Evolutionary conservation across 2,329 filamentous ascomycete species (phyloP).

Genomic region (Aspergillus fumigatiaffinis): DNA sequence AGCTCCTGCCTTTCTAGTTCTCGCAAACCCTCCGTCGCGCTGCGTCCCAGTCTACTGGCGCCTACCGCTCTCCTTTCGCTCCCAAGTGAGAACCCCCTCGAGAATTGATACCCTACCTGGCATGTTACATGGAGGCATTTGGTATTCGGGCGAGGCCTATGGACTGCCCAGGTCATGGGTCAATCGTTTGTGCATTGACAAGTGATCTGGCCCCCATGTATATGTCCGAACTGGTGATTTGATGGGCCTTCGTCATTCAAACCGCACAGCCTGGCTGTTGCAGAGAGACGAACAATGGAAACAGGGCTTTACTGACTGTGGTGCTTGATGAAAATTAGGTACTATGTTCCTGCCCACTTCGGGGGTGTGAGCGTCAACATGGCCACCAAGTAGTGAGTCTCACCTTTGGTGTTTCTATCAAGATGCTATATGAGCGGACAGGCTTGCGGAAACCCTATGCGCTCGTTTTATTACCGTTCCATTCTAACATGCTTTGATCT

Average conservation of each 20-base stretch:
- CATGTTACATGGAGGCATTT: not conserved
- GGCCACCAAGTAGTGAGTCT: constrained; percentile 46
- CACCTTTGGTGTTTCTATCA: not conserved
- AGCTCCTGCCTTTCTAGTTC: constrained; percentile 16
- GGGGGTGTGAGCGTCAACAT: constrained; percentile 46
- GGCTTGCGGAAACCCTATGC: not conserved
- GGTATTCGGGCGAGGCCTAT: not conserved
- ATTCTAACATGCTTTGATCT: constrained; percentile 13
- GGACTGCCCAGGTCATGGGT: not conserved
- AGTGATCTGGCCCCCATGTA: not conserved
- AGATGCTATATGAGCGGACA: not conserved
- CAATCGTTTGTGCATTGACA: not conserved
- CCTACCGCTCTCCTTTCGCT: constrained; percentile 55
- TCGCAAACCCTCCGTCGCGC: constrained; percentile 33
- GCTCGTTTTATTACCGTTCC: not conserved
- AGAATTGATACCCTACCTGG: not conserved
- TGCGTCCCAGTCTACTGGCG: constrained; percentile 33
- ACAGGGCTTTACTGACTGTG: constrained; percentile 15
- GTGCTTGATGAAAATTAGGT: constrained; percentile 34
- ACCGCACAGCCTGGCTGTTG: not conserved
- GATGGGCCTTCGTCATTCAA: not conserved
- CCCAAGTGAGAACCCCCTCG: constrained; percentile 48
- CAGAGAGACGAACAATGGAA: not conserved
- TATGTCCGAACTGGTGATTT: not conserved
- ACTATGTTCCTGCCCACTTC: constrained; percentile 47